Base-by-base conservation (phyloP, 768 basidiomycete species). In the Mycena alexandri region DNA sequence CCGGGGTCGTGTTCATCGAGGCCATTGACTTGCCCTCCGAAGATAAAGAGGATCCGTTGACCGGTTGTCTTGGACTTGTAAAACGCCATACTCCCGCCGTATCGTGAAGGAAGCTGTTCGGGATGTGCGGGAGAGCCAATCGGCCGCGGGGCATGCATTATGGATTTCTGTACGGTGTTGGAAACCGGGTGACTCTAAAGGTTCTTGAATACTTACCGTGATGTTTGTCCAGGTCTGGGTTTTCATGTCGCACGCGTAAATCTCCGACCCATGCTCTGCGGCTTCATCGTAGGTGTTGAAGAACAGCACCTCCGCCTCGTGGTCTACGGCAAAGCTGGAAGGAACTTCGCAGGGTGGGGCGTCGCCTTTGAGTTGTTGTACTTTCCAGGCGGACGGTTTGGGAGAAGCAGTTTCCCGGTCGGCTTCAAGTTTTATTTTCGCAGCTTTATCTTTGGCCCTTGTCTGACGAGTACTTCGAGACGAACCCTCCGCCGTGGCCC, bases 241-340 rank as follows among this genome's bases (percentile, higher is more conserved):
- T 46, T 53, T 47, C 4, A 60, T 16, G 34, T 53, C 24, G 51
- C 64, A 65, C 21, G 16, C 21, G 8, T 52, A 53, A 13, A 65
- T 59, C 22, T 58, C 17, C 11, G 56, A 60, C 22, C 38, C 11
- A 9, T 38, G 38, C 38, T 57, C 12, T 41, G 53, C 14, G 2
- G 21, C 51, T 11, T 65, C 57, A 22, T 66, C 36, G 19, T 60
- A 66, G 2, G 58, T 66, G 52, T 66, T 66, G 36, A 60, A 66
- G 25, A 66, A 66, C 13, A 66, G 2, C 9, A 24, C 21, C 8
- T 51, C 8, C 1, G 25, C 5, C 19, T 53, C 57, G 36, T 59
- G 38, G 17, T 65, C 65, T 8, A 66, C 25, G 6, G 65, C 57
- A 16, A 38, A 16, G 19, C 34, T 42, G 13, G n/a, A 47, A 9